A percentile compares a stretch with the other conserved stretches of the same genome.
phyloP scores from a whole-genome alignment of 2,329 filamentous ascomycete genomes.

The Diaporthe capsici region DNA sequence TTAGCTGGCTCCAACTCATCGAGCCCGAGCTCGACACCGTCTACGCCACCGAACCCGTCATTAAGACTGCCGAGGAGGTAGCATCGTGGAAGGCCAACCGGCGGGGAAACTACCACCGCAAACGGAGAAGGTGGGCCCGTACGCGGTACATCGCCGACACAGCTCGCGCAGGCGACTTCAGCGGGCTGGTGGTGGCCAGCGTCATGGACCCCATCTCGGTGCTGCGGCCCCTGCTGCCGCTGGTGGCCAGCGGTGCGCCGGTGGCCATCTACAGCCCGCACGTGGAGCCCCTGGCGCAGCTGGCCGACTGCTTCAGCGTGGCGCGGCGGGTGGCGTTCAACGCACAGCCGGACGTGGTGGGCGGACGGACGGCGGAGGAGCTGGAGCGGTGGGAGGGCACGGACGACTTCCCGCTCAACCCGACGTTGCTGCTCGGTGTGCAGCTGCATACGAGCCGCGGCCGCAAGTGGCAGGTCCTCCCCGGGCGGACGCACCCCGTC shows the following conservation, averaged over 20 bases:
- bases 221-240: constrained; percentile 80
- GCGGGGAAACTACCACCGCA: constrained; percentile 88
- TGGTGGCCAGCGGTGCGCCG: constrained; percentile 86
- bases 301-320: constrained; percentile 89
- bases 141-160: constrained; percentile 80
- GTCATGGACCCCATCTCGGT: constrained; percentile 86
- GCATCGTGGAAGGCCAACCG: constrained; percentile 84
- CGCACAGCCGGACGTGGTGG: constrained; percentile 62
- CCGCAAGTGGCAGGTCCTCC: constrained; percentile 90
- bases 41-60: constrained; percentile 76
- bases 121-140: constrained; percentile 85
- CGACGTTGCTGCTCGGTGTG: constrained; percentile 84
- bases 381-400: constrained; percentile 71
- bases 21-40: constrained; percentile 81
- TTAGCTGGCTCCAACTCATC: constrained; percentile 94
- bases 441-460: constrained; percentile 85
- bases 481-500: constrained; percentile 90
- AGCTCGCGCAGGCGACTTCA: constrained; percentile 81
- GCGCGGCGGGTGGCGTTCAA: constrained; percentile 82
- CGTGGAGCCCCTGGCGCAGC: constrained; percentile 81
- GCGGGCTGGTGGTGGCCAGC: constrained; percentile 85
- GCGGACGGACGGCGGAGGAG: constrained; percentile 61
- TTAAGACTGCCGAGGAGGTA: constrained; percentile 72
- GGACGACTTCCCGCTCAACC: constrained; percentile 88
- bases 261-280: constrained; percentile 88